A percentile compares a stretch with the other conserved stretches of the same genome.
These are phyloP conservation scores for Phytophthora pluvialis DNA, from an alignment of 352 stramenopile species.

Conservation along the genomic window DNA sequence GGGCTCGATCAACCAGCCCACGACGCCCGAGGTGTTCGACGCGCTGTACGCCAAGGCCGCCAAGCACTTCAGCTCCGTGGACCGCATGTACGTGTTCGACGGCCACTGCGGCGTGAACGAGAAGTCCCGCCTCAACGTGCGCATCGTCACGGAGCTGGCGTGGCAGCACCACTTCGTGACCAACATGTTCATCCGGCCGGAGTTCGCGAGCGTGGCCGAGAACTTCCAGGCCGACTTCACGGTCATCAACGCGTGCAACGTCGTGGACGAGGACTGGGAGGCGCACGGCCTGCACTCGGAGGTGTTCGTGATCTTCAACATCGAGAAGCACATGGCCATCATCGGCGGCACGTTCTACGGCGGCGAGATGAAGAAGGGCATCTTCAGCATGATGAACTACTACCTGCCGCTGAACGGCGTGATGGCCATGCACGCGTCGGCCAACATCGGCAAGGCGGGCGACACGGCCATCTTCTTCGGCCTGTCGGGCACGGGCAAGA, in stretches of 20 bases:
- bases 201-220: conserved; percentile 86
- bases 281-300: conserved; percentile 94
- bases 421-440: conserved; percentile 98
- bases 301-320: conserved; percentile 97
- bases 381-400: conserved; percentile 99
- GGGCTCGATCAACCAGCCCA: conserved; percentile 96
- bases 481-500: conserved; percentile 92
- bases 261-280: conserved; percentile 95
- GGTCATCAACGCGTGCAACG: conserved; percentile 97
- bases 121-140: conserved; percentile 94
- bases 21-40: conserved; percentile 94
- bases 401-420: conserved; percentile 95
- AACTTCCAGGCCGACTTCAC: conserved; percentile 97
- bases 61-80: conserved; percentile 92
- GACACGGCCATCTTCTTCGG: conserved; percentile 99
- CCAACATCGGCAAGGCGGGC: conserved; percentile 96
- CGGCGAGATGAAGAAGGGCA: conserved; percentile 99
- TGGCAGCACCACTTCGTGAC: conserved; percentile 99
- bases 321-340: conserved; percentile 95
- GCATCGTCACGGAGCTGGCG: conserved; percentile 97
- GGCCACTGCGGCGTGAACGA: conserved; percentile 95
- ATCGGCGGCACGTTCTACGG: conserved; percentile 97
- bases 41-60: conserved; percentile 95
- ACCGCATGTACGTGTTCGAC: conserved; percentile 97
- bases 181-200: conserved; percentile 96